Conservation (phyloP, 2,329 filamentous ascomycete species). For the Microdochium nivale region DNA sequence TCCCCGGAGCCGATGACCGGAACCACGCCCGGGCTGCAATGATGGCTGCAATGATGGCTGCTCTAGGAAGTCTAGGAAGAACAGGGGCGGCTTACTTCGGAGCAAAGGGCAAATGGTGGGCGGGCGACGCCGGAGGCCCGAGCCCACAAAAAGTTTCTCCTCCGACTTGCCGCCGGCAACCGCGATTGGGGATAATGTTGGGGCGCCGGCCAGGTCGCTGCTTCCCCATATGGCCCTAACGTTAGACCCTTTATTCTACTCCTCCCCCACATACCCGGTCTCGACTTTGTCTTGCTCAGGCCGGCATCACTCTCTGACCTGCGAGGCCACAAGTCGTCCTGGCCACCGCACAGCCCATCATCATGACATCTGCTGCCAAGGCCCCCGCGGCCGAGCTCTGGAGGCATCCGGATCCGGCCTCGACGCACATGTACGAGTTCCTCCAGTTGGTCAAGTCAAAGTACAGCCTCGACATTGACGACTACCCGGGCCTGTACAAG, state of each 20-base stretch:
- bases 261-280: background rate
- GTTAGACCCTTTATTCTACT: background rate
- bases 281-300: too few relatives aligned
- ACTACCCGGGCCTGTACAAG: constrained; percentile 67
- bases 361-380: constrained; percentile 13
- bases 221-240: background rate
- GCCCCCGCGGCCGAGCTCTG: constrained; percentile 47
- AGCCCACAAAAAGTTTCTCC: background rate
- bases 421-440: constrained; percentile 66
- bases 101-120: background rate
- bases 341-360: background rate
- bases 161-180: too few relatives aligned
- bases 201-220: too few relatives aligned
- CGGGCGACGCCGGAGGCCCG: background rate
- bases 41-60: too few relatives aligned
- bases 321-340: too few relatives aligned
- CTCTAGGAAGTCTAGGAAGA: too few relatives aligned
- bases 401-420: constrained; percentile 58
- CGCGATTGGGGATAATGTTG: too few relatives aligned
- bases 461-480: constrained; percentile 51
- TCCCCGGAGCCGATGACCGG: too few relatives aligned
- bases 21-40: too few relatives aligned
- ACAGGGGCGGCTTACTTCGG: background rate
- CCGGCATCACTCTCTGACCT: too few relatives aligned
- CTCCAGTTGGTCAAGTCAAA: constrained; percentile 60